Evolutionary conservation across 345 rosid genomes (phyloP), one percentile per base, ranked within the genome.

Genomic region (Kandelia obovata): DNA sequence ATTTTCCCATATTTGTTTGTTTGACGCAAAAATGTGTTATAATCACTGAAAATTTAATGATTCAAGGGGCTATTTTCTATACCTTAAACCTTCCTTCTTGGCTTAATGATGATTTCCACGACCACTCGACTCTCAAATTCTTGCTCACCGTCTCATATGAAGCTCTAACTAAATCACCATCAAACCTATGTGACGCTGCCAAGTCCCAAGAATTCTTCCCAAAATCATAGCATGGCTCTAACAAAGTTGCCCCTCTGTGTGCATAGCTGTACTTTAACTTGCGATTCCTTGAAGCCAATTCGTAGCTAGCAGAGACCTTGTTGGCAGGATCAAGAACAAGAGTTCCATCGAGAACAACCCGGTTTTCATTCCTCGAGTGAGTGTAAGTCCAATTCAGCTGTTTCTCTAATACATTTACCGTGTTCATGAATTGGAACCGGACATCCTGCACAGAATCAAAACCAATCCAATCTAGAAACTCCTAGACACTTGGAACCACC

Each of bases 181-280:
- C 75, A 27, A 43, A 15, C 58, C 71, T 82, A 65, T 63, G 77
- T 0, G 83, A 82, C 53, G 77, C 59, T 3, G 81, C 75, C 51
- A 82, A 76, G 23, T 77, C 81, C 83, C 83, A 77, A 1, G 81
- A 76, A 26, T 77, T 77, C 68, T 55, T 79, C 35, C 68, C 79
- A 46, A 79, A 77, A 65, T 82, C 81, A 62, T 71, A 79, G 53
- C 81, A 52, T 0, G 83, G 83, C 66, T 82, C 83, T 16, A 82
- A 55, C 6, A 75, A 64, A 6, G 71, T 69, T 20, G 63, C 31
- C 58, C 79, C 81, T 66, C 58, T 55, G 34, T 66, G 37, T 1
- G 9, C 37, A 34, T 34, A 34, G 37, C 37, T 34, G 37, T 34
- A 34, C 37, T 34, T 82, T 66, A 79, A 66, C 64, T 82, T 74